Base-by-base conservation (phyloP, 208 protist genomes). In the Crithidia brevicula region DNA sequence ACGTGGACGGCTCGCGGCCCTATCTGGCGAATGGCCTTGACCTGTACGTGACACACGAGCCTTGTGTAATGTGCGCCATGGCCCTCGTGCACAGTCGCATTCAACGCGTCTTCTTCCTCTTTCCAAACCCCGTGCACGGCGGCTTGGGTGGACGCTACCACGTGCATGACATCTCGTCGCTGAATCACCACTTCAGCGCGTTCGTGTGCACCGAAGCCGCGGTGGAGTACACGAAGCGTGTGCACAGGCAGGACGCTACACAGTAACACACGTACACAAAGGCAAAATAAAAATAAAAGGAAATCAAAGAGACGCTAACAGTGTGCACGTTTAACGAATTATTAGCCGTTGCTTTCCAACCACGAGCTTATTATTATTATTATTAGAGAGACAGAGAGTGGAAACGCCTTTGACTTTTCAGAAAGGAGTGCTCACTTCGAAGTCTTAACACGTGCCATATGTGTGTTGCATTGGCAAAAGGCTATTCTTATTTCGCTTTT, bases 31-130 rank as follows among this genome's bases (percentile, higher is more conserved):
- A 89, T 28, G 83, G 67, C 2, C 77, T 94, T 10, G 92, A 97
- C 67, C 31, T 97, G 0, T 88, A 91, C 64, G 83, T 95, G 59
- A 96, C 77, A 10, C 87, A 97, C 64, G 96, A 98, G 72, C 96
- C 96, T 23, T 98, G 96, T 54, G 82, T 93, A 20, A 98, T 98
- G 94, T 98, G 96, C 57, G 74, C 89, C 53, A 98, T 98, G 96
- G 96, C 92, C 15, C 86, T 98, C 36, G 82, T 98, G 15, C 96
- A 98, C 82, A 96, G 92, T 30, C 84, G 96, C 47, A 80, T 94
- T 23, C 69, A 77, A 20, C 83, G 85, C 2, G 90, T 97, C 4
- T 96, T 94, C 63, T 97, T 87, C 72, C 81, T 85, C 13, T 88
- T 85, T 33, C 78, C 61, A 1, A 96, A 96, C 66, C 0, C 25